Evolutionary conservation across 179 eudicot species (phyloP), one percentile per base, ranked within the genome.

Genomic region (Beta lomatogona): DNA sequence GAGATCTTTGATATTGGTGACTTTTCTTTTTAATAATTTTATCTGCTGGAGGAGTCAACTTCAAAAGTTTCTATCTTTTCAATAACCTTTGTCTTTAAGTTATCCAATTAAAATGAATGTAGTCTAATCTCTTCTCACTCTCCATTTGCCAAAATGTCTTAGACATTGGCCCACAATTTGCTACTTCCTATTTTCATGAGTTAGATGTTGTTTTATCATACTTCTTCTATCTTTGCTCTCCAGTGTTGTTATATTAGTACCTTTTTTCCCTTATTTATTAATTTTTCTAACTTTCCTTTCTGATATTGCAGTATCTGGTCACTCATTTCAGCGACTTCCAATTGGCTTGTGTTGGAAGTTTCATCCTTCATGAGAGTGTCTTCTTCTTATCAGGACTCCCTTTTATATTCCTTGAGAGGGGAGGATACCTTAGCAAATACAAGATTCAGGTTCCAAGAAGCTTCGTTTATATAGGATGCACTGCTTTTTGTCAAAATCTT

Each of bases 311-410:
- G 98, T 92, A 92, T 86, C 80, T 96, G 87, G 90, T 94, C 88
- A 91, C 94, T 70, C 86, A 91, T 88, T 94, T 89, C 91, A 96
- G 88, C 75, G 99, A 96, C 87, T 96, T 96, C 70, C 98, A 96
- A 83, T 85, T 96, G 88, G 97, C 99, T 21, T 94, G 94, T 80
- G 79, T 94, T 54, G 98, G 99, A 86, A 96, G 96, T 87, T 96
- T 96, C 88, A 80, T 96, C 84, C 91, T 96, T 85, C 99, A 96
- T 82, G 99, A 96, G 86, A 92, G 98, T 58, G 91, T 94, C 82
- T 96, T 96, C 85, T 96, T 96, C 90, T 88, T 96, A 77, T 90
- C 98, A 5, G 99, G 99, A 45, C 92, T 96, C 78, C 99, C 99
- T 61, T 96, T 94, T 79, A 88, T 96, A 73, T 90, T 55, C 79